These are phyloP conservation scores for Aurantiochytrium sp. DNA, from an alignment of 108 stramenopile genomes.

Conservation along the genomic window DNA sequence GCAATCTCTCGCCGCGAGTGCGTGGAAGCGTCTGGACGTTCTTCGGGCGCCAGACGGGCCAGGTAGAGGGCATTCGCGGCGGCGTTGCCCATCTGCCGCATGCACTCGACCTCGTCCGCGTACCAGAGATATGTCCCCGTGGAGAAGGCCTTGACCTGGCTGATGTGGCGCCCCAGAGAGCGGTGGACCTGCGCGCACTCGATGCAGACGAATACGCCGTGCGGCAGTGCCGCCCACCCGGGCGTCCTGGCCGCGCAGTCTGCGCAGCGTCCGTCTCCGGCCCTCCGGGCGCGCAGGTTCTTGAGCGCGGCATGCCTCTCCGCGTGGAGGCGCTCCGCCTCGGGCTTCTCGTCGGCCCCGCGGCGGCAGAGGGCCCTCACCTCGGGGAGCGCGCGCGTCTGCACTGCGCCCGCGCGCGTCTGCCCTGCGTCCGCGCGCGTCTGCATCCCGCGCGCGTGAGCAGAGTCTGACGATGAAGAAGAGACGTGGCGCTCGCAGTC, in stretches of 20 bases:
- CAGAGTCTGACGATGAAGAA: too few relatives aligned
- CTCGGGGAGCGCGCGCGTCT: too few relatives aligned
- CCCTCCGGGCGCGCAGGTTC: neutral
- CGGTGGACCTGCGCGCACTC: constrained; percentile 32
- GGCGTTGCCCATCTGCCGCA: neutral
- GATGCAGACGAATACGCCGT: constrained; percentile 17
- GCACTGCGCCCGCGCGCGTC: too few relatives aligned
- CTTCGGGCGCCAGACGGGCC: neutral
- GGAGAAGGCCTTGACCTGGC: neutral
- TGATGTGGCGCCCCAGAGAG: neutral
- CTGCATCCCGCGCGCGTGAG: too few relatives aligned
- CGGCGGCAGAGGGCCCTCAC: too few relatives aligned
- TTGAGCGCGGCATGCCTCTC: neutral
- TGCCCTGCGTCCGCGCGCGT: too few relatives aligned
- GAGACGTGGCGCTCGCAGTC: too few relatives aligned
- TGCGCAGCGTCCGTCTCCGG: neutral
- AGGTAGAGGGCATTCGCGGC: neutral
- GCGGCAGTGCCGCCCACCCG: constrained; percentile 26
- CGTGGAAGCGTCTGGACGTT: neutral
- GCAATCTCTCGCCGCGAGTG: neutral
- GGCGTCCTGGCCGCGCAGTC: neutral
- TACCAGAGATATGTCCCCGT: constrained; percentile 21
- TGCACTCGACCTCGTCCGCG: neutral
- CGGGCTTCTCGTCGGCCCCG: too few relatives aligned
- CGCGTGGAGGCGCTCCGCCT: too few relatives aligned